Evolutionary conservation across 768 basidiomycete species (phyloP), one percentile per base, ranked within the genome.

Genomic region (Rhizopogon roseolus): DNA sequence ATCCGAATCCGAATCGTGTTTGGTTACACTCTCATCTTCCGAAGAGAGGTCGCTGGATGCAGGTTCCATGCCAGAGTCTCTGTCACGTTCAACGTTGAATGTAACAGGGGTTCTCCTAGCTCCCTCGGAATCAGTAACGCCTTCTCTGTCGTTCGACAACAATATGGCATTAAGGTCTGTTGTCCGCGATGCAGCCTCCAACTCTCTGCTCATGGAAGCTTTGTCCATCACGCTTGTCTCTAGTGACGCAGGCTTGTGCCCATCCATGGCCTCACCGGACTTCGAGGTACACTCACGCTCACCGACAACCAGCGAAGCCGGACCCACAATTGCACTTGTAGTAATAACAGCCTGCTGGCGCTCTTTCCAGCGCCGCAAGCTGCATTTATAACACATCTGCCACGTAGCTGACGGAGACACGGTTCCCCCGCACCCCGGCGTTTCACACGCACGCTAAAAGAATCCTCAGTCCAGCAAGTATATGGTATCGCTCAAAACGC

Each of bases 341-440:
- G 50, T 32, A 19, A 45, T 16, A 4, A 48, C 34, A 6, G 49
- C 37, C 32, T 34, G 29, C 28, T 16, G 56, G 6, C 50, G 55
- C 25, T 49, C 56, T 8, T 60, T 64, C 65, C 66, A 68, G 17
- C 51, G 53, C 6, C 28, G 22, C 17, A 62, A 17, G 43, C 50
- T 53, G 41, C 65, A 68, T 14, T 52, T 50, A 22, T 58, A 45
- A 27, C 65, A 66, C 8, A 56, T 57, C n/a, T 59, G 44, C 48
- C 57, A 54, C n/a, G 38, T 22, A 2, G 53, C 51, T 1, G 52
- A 52, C 4, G 49, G n/a, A 0, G 54, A 27, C 22, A 64, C 42
- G 2, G n/a, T 7, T 13, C 57, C 62, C 13, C 48, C 41, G 50
- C 65, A 68, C 27, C 53, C 53, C 5, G 42, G 29, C 22, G 44